Percentiles rank a stretch among this genome's conserved stretches.
phyloP scores from a whole-genome alignment of 768 basidiomycete species.

The Gloeopeniophorella convolvens region DNA sequence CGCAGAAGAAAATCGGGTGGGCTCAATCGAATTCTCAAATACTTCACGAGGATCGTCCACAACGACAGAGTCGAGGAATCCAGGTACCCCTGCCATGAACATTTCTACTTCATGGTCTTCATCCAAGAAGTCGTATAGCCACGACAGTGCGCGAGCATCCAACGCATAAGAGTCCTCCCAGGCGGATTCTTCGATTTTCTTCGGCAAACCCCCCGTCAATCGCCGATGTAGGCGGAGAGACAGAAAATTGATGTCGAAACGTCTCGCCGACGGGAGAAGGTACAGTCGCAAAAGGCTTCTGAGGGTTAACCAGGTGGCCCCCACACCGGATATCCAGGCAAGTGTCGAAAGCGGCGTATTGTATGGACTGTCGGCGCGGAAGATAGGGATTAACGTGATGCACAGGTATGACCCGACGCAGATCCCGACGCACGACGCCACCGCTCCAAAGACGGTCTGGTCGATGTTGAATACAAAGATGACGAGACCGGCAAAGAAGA shows the following conservation, averaged over 20 bases:
- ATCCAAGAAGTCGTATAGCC: not conserved
- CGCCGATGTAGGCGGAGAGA: not conserved
- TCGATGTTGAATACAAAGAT: slow-evolving; percentile 14
- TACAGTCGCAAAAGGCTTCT: no score
- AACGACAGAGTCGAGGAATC: not conserved
- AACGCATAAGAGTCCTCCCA: not conserved
- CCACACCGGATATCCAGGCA: not conserved
- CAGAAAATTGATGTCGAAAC: no score
- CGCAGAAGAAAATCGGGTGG: not conserved
- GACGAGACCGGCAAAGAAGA: slow-evolving; percentile 15
- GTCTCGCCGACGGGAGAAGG: no score
- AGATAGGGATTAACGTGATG: not conserved
- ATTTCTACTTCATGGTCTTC: not conserved
- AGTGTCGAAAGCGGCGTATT: slow-evolving; percentile 1
- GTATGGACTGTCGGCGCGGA: slow-evolving; percentile 4
- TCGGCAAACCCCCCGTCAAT: not conserved
- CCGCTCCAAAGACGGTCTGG: not conserved
- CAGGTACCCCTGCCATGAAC: not conserved
- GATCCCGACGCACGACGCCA: not conserved
- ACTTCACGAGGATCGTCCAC: not conserved
- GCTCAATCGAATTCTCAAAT: not conserved
- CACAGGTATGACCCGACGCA: not conserved
- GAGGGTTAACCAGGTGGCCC: not conserved
- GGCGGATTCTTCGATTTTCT: not conserved
- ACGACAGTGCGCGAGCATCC: not conserved